These are phyloP conservation scores for Isoetes taiwanensis DNA, from an alignment of 75 land plant genomes.

Conservation along the genomic window DNA sequence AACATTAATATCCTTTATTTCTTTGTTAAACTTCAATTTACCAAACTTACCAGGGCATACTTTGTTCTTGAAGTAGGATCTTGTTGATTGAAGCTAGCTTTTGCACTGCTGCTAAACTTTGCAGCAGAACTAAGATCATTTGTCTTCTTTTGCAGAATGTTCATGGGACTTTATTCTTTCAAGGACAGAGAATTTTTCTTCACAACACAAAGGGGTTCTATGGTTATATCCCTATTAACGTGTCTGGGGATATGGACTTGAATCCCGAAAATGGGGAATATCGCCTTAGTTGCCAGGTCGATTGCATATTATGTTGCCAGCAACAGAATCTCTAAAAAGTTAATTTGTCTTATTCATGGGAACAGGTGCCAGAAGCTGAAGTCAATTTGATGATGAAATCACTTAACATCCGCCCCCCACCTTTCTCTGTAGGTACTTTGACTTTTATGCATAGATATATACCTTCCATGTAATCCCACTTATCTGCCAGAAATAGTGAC, in stretches of 20 bases:
- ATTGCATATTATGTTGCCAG: not conserved
- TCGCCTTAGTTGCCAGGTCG: slow-evolving; percentile 91
- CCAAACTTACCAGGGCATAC: not conserved
- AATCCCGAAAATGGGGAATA: slow-evolving; percentile 94
- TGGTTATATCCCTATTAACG: slow-evolving; percentile 81
- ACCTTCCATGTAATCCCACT: too few relatives aligned
- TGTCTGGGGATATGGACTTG: slow-evolving; percentile 92
- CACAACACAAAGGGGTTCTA: slow-evolving; percentile 76
- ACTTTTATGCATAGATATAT: not conserved
- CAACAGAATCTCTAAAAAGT: not conserved
- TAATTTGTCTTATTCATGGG: not conserved
- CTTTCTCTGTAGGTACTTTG: slow-evolving; percentile 59
- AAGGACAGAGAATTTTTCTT: slow-evolving; percentile 72
- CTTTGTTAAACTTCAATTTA: not conserved
- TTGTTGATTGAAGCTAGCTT: not conserved
- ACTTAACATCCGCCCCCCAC: slow-evolving; percentile 66
- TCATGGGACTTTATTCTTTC: slow-evolving; percentile 57
- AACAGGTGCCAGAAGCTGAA: slow-evolving; percentile 87
- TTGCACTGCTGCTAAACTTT: not conserved
- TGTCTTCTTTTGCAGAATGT: slow-evolving; percentile 21
- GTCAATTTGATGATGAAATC: slow-evolving; percentile 88
- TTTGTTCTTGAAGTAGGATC: not conserved
- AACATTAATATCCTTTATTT: not conserved
- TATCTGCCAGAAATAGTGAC: too few relatives aligned
- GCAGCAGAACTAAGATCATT: not conserved